Conservation (phyloP, 495 filamentous ascomycete genomes). For the Penicillium bovifimosum region DNA sequence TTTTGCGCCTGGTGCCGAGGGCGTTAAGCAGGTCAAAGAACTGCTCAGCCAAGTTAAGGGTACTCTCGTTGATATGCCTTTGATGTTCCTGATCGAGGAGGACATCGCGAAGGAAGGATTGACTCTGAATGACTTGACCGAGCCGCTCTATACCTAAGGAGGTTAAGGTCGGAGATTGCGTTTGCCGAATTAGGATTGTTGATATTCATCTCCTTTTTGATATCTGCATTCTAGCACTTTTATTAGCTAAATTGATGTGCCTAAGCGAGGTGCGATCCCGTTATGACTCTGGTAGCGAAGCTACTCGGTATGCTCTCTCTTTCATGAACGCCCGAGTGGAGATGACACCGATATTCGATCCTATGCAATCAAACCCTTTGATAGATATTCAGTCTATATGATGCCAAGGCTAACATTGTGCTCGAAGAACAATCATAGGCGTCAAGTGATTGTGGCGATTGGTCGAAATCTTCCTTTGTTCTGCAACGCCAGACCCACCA, state of each 20-base stretch:
- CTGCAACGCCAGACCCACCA: not conserved
- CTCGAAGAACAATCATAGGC: slow-evolving; percentile 2
- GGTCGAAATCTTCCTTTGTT: not conserved
- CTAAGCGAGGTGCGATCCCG: not conserved
- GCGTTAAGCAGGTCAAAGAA: slow-evolving; percentile 71
- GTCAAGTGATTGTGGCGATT: not conserved
- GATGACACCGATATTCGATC: not conserved
- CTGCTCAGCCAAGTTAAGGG: slow-evolving; percentile 69
- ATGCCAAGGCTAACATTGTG: slow-evolving; percentile 3
- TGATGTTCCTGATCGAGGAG: slow-evolving; percentile 79
- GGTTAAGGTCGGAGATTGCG: not conserved
- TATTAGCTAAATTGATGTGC: not conserved
- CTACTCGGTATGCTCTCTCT: not conserved
- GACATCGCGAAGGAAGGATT: slow-evolving; percentile 86
- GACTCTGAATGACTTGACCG: slow-evolving; percentile 72
- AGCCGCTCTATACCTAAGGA: slow-evolving; percentile 72
- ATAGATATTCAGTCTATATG: too few relatives aligned
- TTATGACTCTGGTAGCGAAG: not conserved
- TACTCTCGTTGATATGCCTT: slow-evolving; percentile 85
- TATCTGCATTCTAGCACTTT: not conserved
- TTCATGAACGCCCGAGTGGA: not conserved
- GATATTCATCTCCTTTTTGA: too few relatives aligned
- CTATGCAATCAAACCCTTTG: not conserved
- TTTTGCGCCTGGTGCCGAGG: slow-evolving; percentile 60
- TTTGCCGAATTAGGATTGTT: not conserved